Conservation (phyloP, 2,329 filamentous ascomycete species). For the Botrytis cinerea region DNA sequence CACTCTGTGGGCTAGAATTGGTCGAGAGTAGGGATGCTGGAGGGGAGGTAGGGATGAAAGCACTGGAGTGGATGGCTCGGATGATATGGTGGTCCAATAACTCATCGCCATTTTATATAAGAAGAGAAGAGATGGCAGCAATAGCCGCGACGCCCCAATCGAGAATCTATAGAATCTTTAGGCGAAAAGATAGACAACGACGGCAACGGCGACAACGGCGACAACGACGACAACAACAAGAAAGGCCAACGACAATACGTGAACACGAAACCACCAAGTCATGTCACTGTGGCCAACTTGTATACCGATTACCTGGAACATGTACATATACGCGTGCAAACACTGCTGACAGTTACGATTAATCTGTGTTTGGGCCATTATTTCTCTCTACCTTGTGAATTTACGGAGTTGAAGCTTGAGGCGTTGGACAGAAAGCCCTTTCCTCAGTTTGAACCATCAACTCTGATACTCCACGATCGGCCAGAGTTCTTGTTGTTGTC, state of each 20-base stretch:
- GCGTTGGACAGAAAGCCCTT: not conserved
- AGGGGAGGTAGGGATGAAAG: not conserved
- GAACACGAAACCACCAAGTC: conserved; percentile 4
- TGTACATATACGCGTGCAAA: not conserved
- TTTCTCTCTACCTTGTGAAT: not conserved
- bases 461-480: not conserved
- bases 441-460: not conserved
- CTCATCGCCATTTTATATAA: not conserved
- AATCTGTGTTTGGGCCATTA: not conserved
- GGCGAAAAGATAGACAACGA: not conserved
- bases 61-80: not conserved
- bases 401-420: not conserved
- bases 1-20: not conserved
- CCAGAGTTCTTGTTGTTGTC: too few species aligned
- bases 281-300: not conserved
- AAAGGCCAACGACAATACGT: not conserved
- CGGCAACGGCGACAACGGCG: too few species aligned
- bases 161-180: not conserved
- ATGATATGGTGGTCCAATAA: not conserved
- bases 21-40: not conserved
- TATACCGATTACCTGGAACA: not conserved
- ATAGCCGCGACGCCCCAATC: not conserved
- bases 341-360: not conserved
- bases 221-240: conserved; percentile 3
- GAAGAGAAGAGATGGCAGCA: not conserved